These are phyloP conservation scores for Mycena capillaripes DNA, from an alignment of 768 basidiomycete genomes.

Conservation along the genomic window DNA sequence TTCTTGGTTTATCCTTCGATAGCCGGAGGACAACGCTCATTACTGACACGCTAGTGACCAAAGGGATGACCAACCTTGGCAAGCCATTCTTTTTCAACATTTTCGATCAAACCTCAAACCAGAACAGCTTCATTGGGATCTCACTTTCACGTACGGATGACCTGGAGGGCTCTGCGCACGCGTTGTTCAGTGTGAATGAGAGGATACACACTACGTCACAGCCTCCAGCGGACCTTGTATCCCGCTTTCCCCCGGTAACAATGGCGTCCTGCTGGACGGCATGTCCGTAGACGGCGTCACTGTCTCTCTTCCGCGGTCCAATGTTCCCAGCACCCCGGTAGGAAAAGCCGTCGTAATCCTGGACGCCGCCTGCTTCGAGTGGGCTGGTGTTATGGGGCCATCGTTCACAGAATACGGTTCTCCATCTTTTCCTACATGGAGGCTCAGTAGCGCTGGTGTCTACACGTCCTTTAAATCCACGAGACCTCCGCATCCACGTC, in stretches of 20 bases:
- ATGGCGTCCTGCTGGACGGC: not conserved
- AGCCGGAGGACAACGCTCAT: not conserved
- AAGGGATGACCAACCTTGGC: not conserved
- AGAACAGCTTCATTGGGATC: constrained; percentile 7
- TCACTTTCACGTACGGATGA: constrained; percentile 17
- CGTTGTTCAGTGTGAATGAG: constrained; percentile 15
- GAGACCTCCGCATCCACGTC: no score
- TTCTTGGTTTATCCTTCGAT: not conserved
- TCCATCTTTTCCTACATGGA: no score
- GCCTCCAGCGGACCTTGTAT: not conserved
- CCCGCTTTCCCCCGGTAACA: not conserved
- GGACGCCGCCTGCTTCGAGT: no score
- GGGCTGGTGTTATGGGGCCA: no score
- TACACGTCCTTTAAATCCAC: no score
- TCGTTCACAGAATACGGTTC: no score
- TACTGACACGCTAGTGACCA: not conserved
- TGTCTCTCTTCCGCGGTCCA: not conserved
- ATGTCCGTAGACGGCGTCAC: not conserved
- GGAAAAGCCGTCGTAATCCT: not conserved
- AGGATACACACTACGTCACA: not conserved
- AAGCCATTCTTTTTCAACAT: constrained; percentile 11
- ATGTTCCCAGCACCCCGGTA: not conserved
- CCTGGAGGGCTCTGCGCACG: constrained; percentile 13
- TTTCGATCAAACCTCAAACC: not conserved
- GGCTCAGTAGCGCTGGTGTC: no score